A percentile compares a stretch with the other conserved stretches of the same genome.
phyloP scores from a whole-genome alignment of 805 yeast genomes.

The Jamesozyma gamospora region DNA sequence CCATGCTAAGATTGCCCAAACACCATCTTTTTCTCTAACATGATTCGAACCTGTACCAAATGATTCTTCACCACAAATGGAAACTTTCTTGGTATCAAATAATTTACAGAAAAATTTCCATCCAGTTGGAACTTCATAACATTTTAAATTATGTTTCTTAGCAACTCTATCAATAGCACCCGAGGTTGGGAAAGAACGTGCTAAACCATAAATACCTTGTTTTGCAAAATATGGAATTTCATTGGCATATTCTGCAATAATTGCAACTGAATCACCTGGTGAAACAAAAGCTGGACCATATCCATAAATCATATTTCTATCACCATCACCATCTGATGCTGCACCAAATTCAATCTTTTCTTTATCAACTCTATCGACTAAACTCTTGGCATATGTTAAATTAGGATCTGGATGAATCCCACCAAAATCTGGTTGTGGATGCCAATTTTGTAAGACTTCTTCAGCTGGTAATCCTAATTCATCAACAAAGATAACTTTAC shows the following conservation, averaged over 20 bases:
- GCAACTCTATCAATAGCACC: constrained; percentile 93
- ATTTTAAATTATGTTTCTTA: constrained; percentile 54
- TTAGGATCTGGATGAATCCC: constrained; percentile 98
- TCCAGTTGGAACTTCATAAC: constrained; percentile 98
- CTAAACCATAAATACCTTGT: constrained; percentile 83
- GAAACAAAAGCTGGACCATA: constrained; percentile 85
- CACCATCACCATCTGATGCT: constrained; percentile 99
- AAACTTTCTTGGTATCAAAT: constrained; percentile 85
- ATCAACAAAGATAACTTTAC: constrained; percentile 69
- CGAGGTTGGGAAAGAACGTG: constrained; percentile 96
- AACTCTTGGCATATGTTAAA: constrained; percentile 81
- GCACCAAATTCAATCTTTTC: constrained; percentile 89
- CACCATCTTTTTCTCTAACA: constrained; percentile 94
- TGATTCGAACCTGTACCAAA: constrained; percentile 98
- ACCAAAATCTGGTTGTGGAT: constrained; percentile 88
- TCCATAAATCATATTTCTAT: constrained; percentile 97
- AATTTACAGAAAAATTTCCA: constrained; percentile 98
- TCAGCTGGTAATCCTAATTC: constrained; percentile 67
- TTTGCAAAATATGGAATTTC: constrained; percentile 83
- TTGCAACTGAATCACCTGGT: constrained; percentile 97
- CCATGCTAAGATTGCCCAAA: constrained; percentile 98
- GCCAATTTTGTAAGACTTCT: constrained; percentile 64
- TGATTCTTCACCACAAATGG: constrained; percentile 97
- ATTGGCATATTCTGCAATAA: constrained; percentile 85
- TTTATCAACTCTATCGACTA: constrained; percentile 75